Percentiles rank a stretch among this genome's conserved stretches.
phyloP scores from a whole-genome alignment of 441 rosid species.

The Croton laevigatus region DNA sequence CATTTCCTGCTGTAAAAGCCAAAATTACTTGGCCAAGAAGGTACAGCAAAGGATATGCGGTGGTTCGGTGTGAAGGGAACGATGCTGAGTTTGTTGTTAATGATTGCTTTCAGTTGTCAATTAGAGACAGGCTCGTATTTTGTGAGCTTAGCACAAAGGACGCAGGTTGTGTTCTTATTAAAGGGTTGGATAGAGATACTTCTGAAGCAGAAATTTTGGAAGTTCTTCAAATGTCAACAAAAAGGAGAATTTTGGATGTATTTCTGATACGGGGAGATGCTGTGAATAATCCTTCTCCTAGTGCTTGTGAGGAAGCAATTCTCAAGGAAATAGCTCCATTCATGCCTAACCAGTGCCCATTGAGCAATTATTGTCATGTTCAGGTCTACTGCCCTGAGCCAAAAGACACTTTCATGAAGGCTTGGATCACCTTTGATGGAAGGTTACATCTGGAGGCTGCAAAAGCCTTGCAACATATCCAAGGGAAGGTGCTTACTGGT shows the following conservation, averaged over 20 bases:
- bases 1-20: constrained; percentile 26
- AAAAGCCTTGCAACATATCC: constrained; percentile 29
- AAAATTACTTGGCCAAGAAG: constrained; percentile 30
- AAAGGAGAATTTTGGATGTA: constrained; percentile 24
- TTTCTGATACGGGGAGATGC: constrained; percentile 27
- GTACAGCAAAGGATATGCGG: constrained; percentile 27
- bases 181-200: constrained; percentile 24
- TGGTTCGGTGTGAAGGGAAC: constrained; percentile 21
- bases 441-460: constrained; percentile 29
- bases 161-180: constrained; percentile 10
- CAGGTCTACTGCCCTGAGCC: constrained; percentile 22
- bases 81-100: constrained; percentile 21
- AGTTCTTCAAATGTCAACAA: constrained; percentile 19
- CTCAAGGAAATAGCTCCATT: constrained; percentile 27
- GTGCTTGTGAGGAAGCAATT: constrained; percentile 26
- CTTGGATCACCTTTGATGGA: constrained; percentile 25
- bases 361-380: constrained; percentile 25
- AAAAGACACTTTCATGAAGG: constrained; percentile 27
- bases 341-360: constrained; percentile 24
- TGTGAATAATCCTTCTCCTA: constrained; percentile 12
- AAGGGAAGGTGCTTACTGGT: constrained; percentile 27
- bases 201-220: constrained; percentile 28
- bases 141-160: constrained; percentile 25
- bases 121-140: constrained; percentile 17
- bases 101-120: constrained; percentile 18